Evolutionary conservation across 768 basidiomycete genomes (phyloP).

Genomic region (Boletus eberwhitei): DNA sequence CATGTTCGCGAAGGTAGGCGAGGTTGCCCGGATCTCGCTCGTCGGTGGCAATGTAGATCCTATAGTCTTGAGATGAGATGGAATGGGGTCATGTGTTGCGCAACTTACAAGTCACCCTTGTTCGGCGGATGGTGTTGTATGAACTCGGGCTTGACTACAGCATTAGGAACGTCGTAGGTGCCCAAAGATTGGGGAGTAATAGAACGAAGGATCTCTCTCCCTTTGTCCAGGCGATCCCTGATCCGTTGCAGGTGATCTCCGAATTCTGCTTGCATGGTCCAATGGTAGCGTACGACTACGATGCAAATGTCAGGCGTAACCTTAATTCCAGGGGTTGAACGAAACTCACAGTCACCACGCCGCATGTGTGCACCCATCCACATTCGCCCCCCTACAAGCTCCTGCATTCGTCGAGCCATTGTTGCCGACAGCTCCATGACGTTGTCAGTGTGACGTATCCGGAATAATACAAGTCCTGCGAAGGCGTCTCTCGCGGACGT

Average conservation of each 20-base stretch:
- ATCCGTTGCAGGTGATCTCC: slow-evolving; percentile 38
- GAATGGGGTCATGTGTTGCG: neutral
- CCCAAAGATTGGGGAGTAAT: slow-evolving; percentile 15
- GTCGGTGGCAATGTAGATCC: slow-evolving; percentile 39
- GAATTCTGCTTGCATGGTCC: slow-evolving; percentile 36
- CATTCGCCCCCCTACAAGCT: slow-evolving; percentile 29
- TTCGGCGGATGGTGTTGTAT: slow-evolving; percentile 16
- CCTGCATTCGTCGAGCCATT: slow-evolving; percentile 34
- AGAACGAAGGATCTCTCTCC: slow-evolving; percentile 20
- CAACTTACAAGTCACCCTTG: slow-evolving; percentile 21
- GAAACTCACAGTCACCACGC: slow-evolving; percentile 39
- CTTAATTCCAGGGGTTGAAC: neutral
- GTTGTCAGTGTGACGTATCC: slow-evolving; percentile 27
- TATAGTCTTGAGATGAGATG: slow-evolving; percentile 11
- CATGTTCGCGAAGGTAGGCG: slow-evolving; percentile 32
- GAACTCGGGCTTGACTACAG: slow-evolving; percentile 12
- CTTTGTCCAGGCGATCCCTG: slow-evolving; percentile 20
- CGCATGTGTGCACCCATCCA: slow-evolving; percentile 46
- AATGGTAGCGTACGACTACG: slow-evolving; percentile 31
- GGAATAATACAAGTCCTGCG: slow-evolving; percentile 31
- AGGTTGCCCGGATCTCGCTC: slow-evolving; percentile 39
- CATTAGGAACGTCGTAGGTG: slow-evolving; percentile 24
- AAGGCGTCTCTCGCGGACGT: slow-evolving; percentile 31
- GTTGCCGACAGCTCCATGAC: slow-evolving; percentile 28
- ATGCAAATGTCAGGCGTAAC: neutral